Evolutionary conservation across 2,329 filamentous ascomycete genomes (phyloP).

Genomic region (Fusarium devonianum): DNA sequence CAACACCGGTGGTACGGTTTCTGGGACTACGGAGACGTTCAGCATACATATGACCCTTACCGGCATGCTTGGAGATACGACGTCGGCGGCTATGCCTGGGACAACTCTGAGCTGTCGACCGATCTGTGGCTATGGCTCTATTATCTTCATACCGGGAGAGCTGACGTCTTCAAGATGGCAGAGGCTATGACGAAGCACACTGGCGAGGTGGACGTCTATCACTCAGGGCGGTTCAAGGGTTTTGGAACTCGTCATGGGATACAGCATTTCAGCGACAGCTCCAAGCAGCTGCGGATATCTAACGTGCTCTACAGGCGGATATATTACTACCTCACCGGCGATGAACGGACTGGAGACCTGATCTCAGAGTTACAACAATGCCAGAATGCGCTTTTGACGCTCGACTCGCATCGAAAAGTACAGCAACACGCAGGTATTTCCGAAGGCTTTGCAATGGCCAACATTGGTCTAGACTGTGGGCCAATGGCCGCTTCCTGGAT

Average conservation of each 20-base stretch:
- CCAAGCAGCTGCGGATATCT: constrained; percentile 66
- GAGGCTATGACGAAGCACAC: constrained; percentile 66
- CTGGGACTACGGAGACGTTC: constrained; percentile 67
- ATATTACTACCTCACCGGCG: constrained; percentile 65
- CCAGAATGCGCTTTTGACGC: constrained; percentile 15
- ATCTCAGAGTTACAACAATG: constrained; percentile 20
- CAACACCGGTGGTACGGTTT: constrained; percentile 69
- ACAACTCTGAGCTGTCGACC: constrained; percentile 68
- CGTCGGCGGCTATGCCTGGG: constrained; percentile 69
- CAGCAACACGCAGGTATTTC: constrained; percentile 24
- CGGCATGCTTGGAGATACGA: constrained; percentile 69
- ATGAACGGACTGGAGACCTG: constrained; percentile 61
- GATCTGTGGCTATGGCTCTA: constrained; percentile 69
- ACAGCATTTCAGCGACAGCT: constrained; percentile 66
- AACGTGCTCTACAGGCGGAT: constrained; percentile 48
- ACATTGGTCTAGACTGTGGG: constrained; percentile 31
- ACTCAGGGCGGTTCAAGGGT: constrained; percentile 63
- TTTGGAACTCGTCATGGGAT: constrained; percentile 69
- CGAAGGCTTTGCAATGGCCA: constrained; percentile 26
- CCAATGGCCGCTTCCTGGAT: constrained; percentile 25
- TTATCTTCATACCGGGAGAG: constrained; percentile 64
- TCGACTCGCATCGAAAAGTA: constrained; percentile 30
- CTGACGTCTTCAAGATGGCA: constrained; percentile 64
- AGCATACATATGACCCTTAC: constrained; percentile 66
- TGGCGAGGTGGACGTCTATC: constrained; percentile 68